phyloP scores from a whole-genome alignment of 2,329 filamentous ascomycete species.

The Dothistroma pini region DNA sequence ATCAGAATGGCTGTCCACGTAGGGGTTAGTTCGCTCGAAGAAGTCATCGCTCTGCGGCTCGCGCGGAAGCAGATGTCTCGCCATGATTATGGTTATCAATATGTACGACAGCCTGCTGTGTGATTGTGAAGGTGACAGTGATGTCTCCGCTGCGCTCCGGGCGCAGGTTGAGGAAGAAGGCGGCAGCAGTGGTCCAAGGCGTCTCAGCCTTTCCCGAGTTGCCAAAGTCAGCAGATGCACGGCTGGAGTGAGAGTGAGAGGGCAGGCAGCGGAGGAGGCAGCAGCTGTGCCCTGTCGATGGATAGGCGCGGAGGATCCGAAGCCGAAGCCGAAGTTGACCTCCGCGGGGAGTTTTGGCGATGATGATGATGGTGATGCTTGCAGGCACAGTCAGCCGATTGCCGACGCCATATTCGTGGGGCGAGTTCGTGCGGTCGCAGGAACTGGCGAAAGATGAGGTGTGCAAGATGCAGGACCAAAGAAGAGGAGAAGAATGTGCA shows the following conservation, averaged over 20 bases:
- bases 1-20: not conserved
- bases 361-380: not conserved
- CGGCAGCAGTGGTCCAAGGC: not conserved
- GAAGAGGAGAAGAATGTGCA: not conserved
- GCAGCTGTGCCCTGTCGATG: not conserved
- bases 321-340: not conserved
- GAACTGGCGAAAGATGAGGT: not conserved
- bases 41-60: constrained; percentile 5
- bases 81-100: not conserved
- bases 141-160: not conserved
- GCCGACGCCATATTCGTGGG: not conserved
- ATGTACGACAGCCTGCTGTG: constrained; percentile 1
- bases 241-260: not conserved
- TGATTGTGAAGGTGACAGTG: not conserved
- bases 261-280: not conserved
- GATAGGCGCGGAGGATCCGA: not conserved
- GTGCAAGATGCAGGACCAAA: not conserved
- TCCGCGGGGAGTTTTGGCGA: not conserved
- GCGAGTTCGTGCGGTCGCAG: not conserved
- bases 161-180: not conserved
- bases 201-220: not conserved
- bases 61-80: not conserved
- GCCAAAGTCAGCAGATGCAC: no score
- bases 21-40: not conserved
- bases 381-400: not conserved